Base-by-base conservation (phyloP, 2,329 filamentous ascomycete species). In the Penicillium capsulatum region DNA sequence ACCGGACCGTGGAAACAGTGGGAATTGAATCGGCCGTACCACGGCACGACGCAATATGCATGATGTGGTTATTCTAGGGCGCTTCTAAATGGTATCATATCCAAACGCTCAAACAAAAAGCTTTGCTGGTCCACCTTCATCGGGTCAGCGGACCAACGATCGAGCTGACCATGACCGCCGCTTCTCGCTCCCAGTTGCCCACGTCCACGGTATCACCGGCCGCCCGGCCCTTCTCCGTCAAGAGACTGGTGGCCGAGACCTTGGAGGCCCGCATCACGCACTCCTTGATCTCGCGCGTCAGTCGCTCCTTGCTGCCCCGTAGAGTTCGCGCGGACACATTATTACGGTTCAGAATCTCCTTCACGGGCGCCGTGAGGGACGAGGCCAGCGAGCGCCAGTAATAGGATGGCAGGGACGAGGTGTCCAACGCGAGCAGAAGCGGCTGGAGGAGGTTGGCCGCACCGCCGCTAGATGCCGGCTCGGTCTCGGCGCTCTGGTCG, bases 351-450 rank as follows among this genome's bases (percentile, higher is more conserved):
- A 94, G 66, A 31, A 97, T 86, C 50, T 97, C 91, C 62, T 89
- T 83, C 0, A 95, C 88, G 15, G 86, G 78, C 0, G 81, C 72
- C 3, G 84, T 79, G 43, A 97, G 73, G 40, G 80, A 83, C 1
- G 84, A 80, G 0, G 92, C 92, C 56, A 97, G 77, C 7, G 84
- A 86, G 37, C 92, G 78, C 89, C 92, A 98, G 68, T 95, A 98
- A 63, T 91, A 94, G 0, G 86, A 91, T 1, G 88, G 81, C 11
- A 98, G 71, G 2, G 86, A 92, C 0, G 86, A 80, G 0, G 89
- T 95, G 64, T 97, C 92, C 6, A 98, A 77, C n/a, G 83, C 74
- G 8, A 77, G 70, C 7, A 94, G 76, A 0, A 95, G 70, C 0
- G 83, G 83, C 41, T 83, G 77, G 0, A 96, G 73, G 29, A 96